These are phyloP conservation scores for Raffaelea albimanens DNA, from an alignment of 2,329 filamentous ascomycete genomes.

Conservation along the genomic window DNA sequence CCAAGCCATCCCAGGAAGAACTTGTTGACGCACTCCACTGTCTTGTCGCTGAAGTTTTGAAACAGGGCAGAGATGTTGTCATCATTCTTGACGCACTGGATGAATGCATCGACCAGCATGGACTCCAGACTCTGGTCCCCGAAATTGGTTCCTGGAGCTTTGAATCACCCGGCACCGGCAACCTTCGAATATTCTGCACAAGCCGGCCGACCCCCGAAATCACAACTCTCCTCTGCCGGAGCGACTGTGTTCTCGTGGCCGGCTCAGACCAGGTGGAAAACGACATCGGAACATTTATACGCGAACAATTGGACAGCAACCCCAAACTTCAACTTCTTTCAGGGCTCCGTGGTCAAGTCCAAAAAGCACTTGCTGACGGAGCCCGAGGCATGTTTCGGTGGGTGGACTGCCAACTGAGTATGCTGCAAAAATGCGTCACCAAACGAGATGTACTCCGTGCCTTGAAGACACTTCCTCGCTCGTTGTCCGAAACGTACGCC, in stretches of 20 bases:
- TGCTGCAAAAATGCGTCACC: constrained; percentile 1
- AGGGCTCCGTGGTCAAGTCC: background rate
- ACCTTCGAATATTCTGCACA: background rate
- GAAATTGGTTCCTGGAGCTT: background rate
- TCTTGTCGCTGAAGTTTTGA: background rate
- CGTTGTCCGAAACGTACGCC: background rate
- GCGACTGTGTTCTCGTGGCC: background rate
- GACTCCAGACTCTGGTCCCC: background rate
- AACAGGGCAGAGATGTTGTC: background rate
- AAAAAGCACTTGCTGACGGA: background rate
- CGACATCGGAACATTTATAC: background rate
- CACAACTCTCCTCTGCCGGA: background rate
- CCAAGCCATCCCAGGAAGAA: too few species aligned
- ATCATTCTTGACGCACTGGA: background rate
- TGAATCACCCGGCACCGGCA: background rate
- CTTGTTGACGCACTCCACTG: background rate
- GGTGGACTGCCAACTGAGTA: background rate
- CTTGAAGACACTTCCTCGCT: background rate
- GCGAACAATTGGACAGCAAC: background rate
- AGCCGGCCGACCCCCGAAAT: background rate
- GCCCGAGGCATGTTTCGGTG: constrained; percentile 2
- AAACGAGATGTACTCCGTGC: background rate
- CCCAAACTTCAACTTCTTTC: background rate
- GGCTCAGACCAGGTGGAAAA: background rate
- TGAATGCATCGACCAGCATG: background rate